Evolutionary conservation across 805 yeast genomes (phyloP).

Genomic region (Kuraishia hungarica): DNA sequence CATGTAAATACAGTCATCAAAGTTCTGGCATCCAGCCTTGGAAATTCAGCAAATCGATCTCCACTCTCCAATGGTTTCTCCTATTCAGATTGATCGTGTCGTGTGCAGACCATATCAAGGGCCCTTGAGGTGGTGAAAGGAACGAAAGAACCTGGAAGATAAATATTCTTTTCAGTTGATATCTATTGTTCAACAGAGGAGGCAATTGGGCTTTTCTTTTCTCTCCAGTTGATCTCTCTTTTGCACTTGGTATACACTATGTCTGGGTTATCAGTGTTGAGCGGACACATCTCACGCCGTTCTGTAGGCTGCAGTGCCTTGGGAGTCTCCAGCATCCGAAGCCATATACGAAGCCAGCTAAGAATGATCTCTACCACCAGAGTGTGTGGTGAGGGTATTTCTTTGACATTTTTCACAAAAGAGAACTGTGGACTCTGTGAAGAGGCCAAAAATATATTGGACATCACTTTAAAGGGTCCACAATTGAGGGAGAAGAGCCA

Average conservation of each 20-base stretch:
- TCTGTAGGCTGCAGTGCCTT: no score
- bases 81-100: neutral
- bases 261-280: no score
- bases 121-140: neutral
- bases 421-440: conserved; percentile 62
- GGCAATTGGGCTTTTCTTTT: no score
- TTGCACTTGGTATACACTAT: no score
- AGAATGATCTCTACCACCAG: neutral
- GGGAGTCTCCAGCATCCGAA: neutral
- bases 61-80: no score
- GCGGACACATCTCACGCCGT: no score
- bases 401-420: conserved; percentile 58
- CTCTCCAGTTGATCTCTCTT: no score
- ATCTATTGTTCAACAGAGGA: no score
- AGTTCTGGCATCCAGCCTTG: no score
- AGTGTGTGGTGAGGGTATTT: conserved; percentile 5
- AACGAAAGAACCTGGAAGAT: neutral
- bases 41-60: no score
- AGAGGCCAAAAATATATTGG: conserved; percentile 47
- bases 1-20: no score
- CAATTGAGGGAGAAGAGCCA: conserved; percentile 12
- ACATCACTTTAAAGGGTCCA: conserved; percentile 27
- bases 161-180: no score
- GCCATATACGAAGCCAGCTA: neutral
- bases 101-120: neutral